Evolutionary conservation across 2,329 filamentous ascomycete genomes (phyloP), one percentile per base, ranked within the genome.

Genomic region (Botrytis galanthina): DNA sequence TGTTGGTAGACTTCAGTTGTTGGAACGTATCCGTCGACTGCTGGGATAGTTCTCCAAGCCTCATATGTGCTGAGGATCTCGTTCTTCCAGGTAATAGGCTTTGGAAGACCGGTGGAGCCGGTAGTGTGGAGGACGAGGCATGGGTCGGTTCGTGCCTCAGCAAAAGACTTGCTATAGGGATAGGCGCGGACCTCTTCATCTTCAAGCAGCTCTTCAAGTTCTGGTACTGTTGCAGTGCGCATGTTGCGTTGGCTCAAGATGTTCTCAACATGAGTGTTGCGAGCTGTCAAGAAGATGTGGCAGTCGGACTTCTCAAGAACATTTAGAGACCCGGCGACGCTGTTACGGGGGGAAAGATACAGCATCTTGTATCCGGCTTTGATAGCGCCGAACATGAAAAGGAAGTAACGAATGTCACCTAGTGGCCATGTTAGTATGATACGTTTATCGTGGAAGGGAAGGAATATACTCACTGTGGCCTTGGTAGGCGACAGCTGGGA

Each of bases 1-100:
- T 74, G 64, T 67, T 75, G 73, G 64, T 74, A 75, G 59, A 75
- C 87, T 97, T 97, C 78, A 96, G 84, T 8, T 93, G 93, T 79
- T 97, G 93, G 35, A 93, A 93, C 37, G 97, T 88, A 82, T 20
- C 69, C 64, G 44, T 75, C 74, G 12, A 74, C 54, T n/a, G 46
- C 44, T 70, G 75, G 77, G 35, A 78, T 75, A 12, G 73, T 73
- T 60, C 75, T 74, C 73, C 75, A 78, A 42, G 75, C 73, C n/a
- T 79, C 77, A 26, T 78, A 76, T 2, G 75, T 78, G 54, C 77
- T 76, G 35, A 78, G 62, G n/a, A 76, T 75, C 22, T 73, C 72
- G 26, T 70, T 61, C 29, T 73, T 73, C 72, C 72, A 73, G n/a
- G 72, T 74, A n/a, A 85, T 82, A 0, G 83, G 83, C 70, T 85